Evolutionary conservation across 768 basidiomycete genomes (phyloP).

Genomic region (Psilocybe azurescens): DNA sequence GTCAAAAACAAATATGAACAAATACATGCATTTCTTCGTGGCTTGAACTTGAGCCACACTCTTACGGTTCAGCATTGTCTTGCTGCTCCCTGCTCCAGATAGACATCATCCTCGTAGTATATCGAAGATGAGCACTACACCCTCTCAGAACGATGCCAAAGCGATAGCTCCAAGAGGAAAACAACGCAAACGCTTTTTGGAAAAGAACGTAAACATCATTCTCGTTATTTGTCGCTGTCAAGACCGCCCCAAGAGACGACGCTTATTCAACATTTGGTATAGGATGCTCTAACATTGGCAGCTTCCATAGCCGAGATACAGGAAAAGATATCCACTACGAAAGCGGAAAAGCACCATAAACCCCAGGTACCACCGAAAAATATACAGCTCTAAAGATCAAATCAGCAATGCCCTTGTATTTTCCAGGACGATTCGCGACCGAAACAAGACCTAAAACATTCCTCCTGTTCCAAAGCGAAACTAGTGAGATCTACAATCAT

Average conservation of each 20-base stretch:
- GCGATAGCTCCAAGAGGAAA: slow-evolving; percentile 27
- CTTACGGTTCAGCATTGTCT: neutral
- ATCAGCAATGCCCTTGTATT: slow-evolving; percentile 2
- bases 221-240: slow-evolving; percentile 5
- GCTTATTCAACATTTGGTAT: slow-evolving; percentile 8
- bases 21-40: neutral
- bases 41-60: neutral
- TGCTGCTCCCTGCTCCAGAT: neutral
- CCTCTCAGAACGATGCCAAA: neutral
- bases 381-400: neutral
- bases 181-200: slow-evolving; percentile 40
- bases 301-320: slow-evolving; percentile 48
- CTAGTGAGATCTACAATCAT: slow-evolving; percentile 33
- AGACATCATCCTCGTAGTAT: neutral
- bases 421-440: slow-evolving; percentile 31
- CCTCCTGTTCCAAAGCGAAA: slow-evolving; percentile 39
- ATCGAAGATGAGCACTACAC: slow-evolving; percentile 7
- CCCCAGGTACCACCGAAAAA: slow-evolving; percentile 38
- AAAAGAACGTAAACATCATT: slow-evolving; percentile 32
- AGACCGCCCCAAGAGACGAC: slow-evolving; percentile 4
- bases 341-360: slow-evolving; percentile 43
- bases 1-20: neutral
- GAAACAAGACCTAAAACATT: slow-evolving; percentile 29
- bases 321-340: slow-evolving; percentile 48
- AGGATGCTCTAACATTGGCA: slow-evolving; percentile 57